phyloP scores from a whole-genome alignment of 2,329 filamentous ascomycete genomes.

The Alternaria triticina region DNA sequence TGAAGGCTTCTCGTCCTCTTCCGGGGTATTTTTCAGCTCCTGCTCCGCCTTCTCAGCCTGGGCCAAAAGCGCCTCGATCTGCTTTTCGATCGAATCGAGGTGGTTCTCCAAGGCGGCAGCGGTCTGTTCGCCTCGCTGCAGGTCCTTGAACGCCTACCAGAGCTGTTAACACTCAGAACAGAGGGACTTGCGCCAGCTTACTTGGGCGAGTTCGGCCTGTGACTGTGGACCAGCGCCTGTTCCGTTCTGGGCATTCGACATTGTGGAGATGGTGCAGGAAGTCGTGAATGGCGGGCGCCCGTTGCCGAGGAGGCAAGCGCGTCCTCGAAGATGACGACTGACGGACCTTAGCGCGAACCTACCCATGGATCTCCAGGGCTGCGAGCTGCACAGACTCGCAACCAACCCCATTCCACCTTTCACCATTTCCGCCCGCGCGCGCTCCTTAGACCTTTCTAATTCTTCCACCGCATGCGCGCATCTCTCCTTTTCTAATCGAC shows the following conservation, averaged over 20 bases:
- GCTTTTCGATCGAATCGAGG: conserved; percentile 60
- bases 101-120: conserved; percentile 63
- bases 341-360: conserved; percentile 36
- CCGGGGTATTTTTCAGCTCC: conserved; percentile 29
- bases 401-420: conserved; percentile 32
- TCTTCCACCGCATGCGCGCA: conserved; percentile 29
- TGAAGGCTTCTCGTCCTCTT: conserved; percentile 20
- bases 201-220: conserved; percentile 47
- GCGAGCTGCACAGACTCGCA: conserved; percentile 29
- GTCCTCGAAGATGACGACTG: conserved; percentile 38
- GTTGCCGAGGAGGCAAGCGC: conserved; percentile 9
- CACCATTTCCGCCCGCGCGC: conserved; percentile 24
- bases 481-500: conserved; percentile 19
- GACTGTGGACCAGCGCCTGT: conserved; percentile 23
- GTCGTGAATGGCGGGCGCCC: conserved; percentile 17
- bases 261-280: conserved; percentile 23
- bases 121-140: conserved; percentile 62
- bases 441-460: conserved; percentile 17
- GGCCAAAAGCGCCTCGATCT: conserved; percentile 61
- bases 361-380: conserved; percentile 22
- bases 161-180: conserved; percentile 16
- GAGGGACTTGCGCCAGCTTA: conserved; percentile 10
- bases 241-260: conserved; percentile 43
- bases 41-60: conserved; percentile 53
- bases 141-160: conserved; percentile 57